phyloP scores from a whole-genome alignment of 257 asterid genomes.

The Nicotiana knightiana region DNA sequence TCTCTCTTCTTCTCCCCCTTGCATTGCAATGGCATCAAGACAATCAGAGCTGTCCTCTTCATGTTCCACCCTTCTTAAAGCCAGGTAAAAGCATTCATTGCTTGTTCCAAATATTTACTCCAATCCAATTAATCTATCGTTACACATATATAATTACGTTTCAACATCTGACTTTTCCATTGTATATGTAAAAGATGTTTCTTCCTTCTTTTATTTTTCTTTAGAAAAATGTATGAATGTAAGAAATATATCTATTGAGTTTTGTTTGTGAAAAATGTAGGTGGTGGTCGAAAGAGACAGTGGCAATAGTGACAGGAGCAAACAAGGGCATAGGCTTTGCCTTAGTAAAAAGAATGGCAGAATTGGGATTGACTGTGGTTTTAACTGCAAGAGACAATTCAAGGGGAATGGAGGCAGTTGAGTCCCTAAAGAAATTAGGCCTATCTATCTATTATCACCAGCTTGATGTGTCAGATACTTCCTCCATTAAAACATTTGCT shows the following conservation, averaged over 20 bases:
- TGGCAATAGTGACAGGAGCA: slow-evolving; percentile 73
- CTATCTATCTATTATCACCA: slow-evolving; percentile 38
- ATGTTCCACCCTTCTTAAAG: slow-evolving; percentile 23
- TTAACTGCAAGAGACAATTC: slow-evolving; percentile 59
- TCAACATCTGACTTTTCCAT: background rate
- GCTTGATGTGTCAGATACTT: slow-evolving; percentile 57
- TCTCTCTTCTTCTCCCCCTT: background rate
- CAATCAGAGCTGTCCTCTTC: slow-evolving; percentile 17
- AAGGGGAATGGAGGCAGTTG: slow-evolving; percentile 50
- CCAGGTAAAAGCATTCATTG: slow-evolving; percentile 25
- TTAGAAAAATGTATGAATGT: background rate
- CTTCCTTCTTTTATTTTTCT: too few relatives aligned
- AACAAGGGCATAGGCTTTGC: slow-evolving; percentile 76
- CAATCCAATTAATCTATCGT: background rate
- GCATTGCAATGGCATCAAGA: slow-evolving; percentile 17
- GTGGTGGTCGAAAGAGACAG: slow-evolving; percentile 81
- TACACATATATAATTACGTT: background rate
- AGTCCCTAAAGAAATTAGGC: slow-evolving; percentile 30
- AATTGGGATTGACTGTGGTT: slow-evolving; percentile 61
- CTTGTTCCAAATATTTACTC: background rate
- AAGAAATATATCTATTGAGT: background rate
- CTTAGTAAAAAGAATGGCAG: slow-evolving; percentile 49
- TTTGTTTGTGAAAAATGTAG: slow-evolving; percentile 18
- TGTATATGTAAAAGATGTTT: background rate
- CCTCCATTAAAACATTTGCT: slow-evolving; percentile 42